A percentile compares a stretch with the other conserved stretches of the same genome.
phyloP scores from a whole-genome alignment of 2,329 filamentous ascomycete genomes.

The Ophiostoma piceae region DNA sequence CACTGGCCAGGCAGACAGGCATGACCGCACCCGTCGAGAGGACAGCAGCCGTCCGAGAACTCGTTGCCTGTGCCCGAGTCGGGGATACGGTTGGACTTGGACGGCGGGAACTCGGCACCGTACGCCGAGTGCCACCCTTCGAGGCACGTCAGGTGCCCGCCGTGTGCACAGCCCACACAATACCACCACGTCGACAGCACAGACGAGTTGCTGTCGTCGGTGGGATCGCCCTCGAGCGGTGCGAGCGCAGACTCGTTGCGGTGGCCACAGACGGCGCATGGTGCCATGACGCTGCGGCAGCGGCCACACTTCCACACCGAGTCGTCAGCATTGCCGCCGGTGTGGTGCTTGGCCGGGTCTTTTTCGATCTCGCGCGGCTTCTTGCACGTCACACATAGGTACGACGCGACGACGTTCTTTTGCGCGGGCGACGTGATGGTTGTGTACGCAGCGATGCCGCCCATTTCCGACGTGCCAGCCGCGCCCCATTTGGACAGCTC shows the following conservation, averaged over 20 bases:
- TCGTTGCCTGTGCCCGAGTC: conserved; percentile 25
- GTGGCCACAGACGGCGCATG: conserved; percentile 56
- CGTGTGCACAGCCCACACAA: conserved; percentile 58
- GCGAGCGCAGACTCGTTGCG: conserved; percentile 38
- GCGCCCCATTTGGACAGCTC: conserved; percentile 50
- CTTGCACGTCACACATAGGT: conserved; percentile 51
- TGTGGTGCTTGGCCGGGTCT: conserved; percentile 19
- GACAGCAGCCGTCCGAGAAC: conserved; percentile 54
- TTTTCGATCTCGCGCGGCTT: conserved; percentile 53
- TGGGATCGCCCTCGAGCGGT: not conserved
- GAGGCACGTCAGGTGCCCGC: conserved; percentile 57
- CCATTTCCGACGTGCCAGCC: conserved; percentile 38
- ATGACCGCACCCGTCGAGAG: conserved; percentile 60
- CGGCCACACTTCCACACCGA: conserved; percentile 54
- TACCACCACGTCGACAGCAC: conserved; percentile 55
- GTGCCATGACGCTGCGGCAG: conserved; percentile 48
- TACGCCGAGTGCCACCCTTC: conserved; percentile 49
- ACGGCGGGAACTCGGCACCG: not conserved
- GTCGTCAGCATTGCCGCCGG: not conserved
- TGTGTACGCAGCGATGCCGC: conserved; percentile 28
- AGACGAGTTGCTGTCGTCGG: conserved; percentile 17
- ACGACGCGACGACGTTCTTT: conserved; percentile 49
- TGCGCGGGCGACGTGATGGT: conserved; percentile 51
- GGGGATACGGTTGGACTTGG: conserved; percentile 21
- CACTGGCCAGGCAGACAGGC: conserved; percentile 56